phyloP scores from a whole-genome alignment of 192 early-diverging fungal genomes.

The Geosiphon pyriformis region DNA sequence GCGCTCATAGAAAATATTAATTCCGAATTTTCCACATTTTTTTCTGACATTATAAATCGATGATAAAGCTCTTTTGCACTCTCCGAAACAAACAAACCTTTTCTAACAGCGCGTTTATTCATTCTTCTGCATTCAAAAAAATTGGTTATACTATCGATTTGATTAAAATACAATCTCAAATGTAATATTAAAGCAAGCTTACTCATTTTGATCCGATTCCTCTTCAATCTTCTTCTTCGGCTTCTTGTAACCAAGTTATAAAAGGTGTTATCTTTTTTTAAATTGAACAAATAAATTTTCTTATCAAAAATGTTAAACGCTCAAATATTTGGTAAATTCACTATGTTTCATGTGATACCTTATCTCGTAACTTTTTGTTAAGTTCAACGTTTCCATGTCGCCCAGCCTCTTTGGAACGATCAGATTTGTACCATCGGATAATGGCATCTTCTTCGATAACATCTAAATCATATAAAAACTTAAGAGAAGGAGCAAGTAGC shows the following conservation, averaged over 20 bases:
- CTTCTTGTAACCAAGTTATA: conserved; percentile 19
- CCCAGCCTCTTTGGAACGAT: conserved; percentile 15
- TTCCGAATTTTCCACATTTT: no score
- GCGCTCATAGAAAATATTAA: no score
- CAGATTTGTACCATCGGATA: conserved; percentile 64
- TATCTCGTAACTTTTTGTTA: conserved; percentile 47
- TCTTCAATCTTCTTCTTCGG: conserved; percentile 14
- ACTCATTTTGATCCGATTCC: no score
- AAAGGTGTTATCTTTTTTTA: conserved; percentile 22
- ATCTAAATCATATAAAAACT: conserved; percentile 71
- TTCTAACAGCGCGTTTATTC: no score
- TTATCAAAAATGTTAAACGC: conserved; percentile 5
- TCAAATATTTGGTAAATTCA: conserved; percentile 1
- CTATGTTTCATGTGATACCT: conserved; percentile 31
- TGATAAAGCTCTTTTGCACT: no score
- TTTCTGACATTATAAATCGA: no score
- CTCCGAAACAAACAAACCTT: no score
- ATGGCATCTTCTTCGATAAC: conserved; percentile 79
- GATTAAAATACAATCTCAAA: no score
- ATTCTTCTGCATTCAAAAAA: no score
- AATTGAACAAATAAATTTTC: conserved; percentile 12
- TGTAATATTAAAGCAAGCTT: no score
- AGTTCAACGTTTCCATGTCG: conserved; percentile 35
- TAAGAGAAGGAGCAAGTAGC: conserved; percentile 56
- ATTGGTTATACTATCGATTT: no score